These are phyloP conservation scores for Fusarium nanum DNA, from an alignment of 2,329 filamentous ascomycete genomes.

Conservation along the genomic window DNA sequence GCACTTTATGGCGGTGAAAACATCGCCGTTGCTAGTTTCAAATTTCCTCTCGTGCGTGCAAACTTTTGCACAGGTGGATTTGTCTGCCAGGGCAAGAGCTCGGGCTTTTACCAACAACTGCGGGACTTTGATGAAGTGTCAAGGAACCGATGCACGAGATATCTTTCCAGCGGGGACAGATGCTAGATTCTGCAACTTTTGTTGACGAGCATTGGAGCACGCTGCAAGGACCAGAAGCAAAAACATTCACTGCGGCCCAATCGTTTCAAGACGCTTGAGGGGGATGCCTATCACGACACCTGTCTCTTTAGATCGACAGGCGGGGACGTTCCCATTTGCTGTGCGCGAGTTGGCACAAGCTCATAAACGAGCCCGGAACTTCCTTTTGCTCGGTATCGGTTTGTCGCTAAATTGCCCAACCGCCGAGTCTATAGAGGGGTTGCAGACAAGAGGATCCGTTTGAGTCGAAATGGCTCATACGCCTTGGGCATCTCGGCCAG, in stretches of 20 bases:
- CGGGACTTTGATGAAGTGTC: constrained; percentile 24
- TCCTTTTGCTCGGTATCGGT: constrained; percentile 11
- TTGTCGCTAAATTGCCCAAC: background rate
- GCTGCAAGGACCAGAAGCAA: background rate
- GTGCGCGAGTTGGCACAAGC: constrained; percentile 27
- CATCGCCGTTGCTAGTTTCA: constrained; percentile 2
- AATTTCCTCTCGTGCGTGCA: constrained; percentile 9
- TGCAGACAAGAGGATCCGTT: background rate
- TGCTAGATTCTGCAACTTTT: constrained; percentile 7
- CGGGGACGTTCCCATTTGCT: constrained; percentile 28
- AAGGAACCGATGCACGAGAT: constrained; percentile 17
- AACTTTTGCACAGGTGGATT: constrained; percentile 16
- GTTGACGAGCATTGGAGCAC: background rate
- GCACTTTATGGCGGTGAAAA: constrained; percentile 47
- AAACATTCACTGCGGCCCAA: constrained; percentile 2
- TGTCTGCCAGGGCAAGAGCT: constrained; percentile 10
- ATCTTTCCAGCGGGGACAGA: constrained; percentile 2
- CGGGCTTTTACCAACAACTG: constrained; percentile 8
- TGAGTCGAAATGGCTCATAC: background rate
- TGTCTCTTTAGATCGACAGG: constrained; percentile 36
- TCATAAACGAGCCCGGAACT: constrained; percentile 17
- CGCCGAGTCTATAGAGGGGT: background rate
- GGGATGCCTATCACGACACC: constrained; percentile 17
- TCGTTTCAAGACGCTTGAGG: constrained; percentile 17
- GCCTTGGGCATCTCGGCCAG: background rate